Base-by-base conservation (phyloP, 2,329 filamentous ascomycete genomes). In the Blumeria graminis region DNA sequence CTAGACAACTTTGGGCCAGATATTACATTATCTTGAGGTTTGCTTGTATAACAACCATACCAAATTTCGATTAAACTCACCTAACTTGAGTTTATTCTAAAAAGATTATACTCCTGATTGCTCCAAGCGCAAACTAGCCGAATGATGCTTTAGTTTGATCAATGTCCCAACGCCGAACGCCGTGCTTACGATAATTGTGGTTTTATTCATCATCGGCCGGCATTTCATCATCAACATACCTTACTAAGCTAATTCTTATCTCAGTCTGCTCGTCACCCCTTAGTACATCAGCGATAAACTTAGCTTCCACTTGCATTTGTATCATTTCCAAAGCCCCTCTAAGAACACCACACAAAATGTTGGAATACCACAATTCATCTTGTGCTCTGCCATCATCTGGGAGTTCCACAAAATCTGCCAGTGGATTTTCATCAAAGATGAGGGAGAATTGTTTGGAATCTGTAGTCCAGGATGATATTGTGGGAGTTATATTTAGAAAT, bases 331-430 rank as follows among this genome's bases (percentile, higher is more conserved):
- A 70, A 0, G 90, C 83, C 13, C 92, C 92, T 62, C 92, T 76
- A 59, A 98, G 72, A 46, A 98, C 86, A 46, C 92, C 92, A 64
- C 92, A 95, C 46, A 96, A 76, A 57, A 98, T 93, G 69, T 96
- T 98, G 5, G 88, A 95, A 69, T 93, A 98, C 92, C 92, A 98
- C 41, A 98, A 73, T 71, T 96, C 90, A 65, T 95, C 89, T 69
- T 98, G 92, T 3, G 92, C 87, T 61, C 88, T 78, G 55, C 89
- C 92, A 69, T 98, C 92, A 67, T 98, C 92, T 0, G 92, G 92
- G 46, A 98, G 72, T 70, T 98, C 92, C 53, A 98, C 92, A 70
- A 96, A 98, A 70, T 98, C 92, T 55, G 89, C 89, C 58, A 98
- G 72, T 0, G 92, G 92, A 66, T 96, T 98, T 69, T 98, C 92